Evolutionary conservation across 345 rosid species (phyloP), one percentile per base, ranked within the genome.

Genomic region (Euphorbia lathyris): DNA sequence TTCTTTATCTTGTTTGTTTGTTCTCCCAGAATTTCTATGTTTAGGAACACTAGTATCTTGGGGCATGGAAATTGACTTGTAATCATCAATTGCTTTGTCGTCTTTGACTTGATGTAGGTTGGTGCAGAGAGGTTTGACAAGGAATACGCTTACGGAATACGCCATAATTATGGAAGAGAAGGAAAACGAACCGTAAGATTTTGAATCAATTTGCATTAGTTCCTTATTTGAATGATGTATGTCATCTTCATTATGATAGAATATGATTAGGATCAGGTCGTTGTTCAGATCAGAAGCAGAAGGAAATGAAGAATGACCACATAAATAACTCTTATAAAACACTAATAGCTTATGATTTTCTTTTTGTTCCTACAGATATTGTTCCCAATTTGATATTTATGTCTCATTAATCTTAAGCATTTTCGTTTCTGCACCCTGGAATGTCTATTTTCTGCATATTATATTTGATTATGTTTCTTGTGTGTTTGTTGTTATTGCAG

Each of bases 131-230:
- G 82, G 80, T 95, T 95, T 68, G 97, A 90, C 80, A 92, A 87
- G 79, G 96, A 92, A 77, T 90, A 95, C 74, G 96, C 97, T 34
- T 95, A 90, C 77, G 38, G 74, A 83, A 88, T 95, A 69, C 96
- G 96, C 36, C 98, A 95, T 80, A 90, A 84, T 79, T 92, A 88
- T 76, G 99, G 98, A 80, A 92, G 75, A 80, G 97, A 92, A 79
- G 97, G 98, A 74, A 95, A 95, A 81, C 84, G 97, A 85, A 87
- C 87, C 8, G 97, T 95, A 80, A 85, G 95, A 62, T 65, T 10
- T 72, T 67, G 27, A 53, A 70, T 60, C 73, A 55, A 48, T 22
- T 50, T 19, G 20, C 29, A 42, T 65, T 16, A 26, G 20, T 38
- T 45, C 8, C 51, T 56, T n/a, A 51, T 34, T 45, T 26, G 22